Conservation (phyloP, 768 basidiomycete species). For the Collybia nuda region DNA sequence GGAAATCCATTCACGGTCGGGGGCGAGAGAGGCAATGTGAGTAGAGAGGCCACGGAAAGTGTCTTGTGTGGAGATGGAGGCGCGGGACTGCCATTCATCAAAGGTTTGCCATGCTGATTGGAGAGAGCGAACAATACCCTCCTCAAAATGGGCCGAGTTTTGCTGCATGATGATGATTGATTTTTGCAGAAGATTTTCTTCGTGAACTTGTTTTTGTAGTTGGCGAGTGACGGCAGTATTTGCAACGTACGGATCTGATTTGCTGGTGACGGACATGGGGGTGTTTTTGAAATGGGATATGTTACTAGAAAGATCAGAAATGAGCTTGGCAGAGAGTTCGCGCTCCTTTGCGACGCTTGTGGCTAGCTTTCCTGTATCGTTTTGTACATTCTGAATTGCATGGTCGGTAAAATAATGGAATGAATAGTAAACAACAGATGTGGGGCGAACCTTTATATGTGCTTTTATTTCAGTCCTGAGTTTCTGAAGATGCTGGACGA, state of each 20-base stretch:
- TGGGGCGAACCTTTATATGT: constrained; percentile 77
- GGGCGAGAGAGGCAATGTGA: constrained; percentile 75
- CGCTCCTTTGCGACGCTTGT: constrained; percentile 91
- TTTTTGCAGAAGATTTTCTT: constrained; percentile 98
- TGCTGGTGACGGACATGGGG: constrained; percentile 79
- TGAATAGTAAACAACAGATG: background rate
- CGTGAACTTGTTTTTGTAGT: constrained; percentile 89
- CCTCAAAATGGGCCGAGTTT: constrained; percentile 95
- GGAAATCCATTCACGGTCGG: constrained; percentile 93
- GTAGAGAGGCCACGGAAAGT: constrained; percentile 70
- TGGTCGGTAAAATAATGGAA: background rate
- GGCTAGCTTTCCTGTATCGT: constrained; percentile 92
- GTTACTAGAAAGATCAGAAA: constrained; percentile 83
- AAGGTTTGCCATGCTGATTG: constrained; percentile 98
- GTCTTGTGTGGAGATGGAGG: constrained; percentile 69
- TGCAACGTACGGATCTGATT: constrained; percentile 77
- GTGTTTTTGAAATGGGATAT: constrained; percentile 96
- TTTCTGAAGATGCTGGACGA: constrained; percentile 97
- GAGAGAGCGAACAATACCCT: constrained; percentile 91
- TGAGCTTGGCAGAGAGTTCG: constrained; percentile 79
- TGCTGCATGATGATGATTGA: constrained; percentile 98
- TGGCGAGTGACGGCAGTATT: constrained; percentile 77
- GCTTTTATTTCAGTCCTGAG: constrained; percentile 91
- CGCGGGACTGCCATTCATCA: constrained; percentile 90
- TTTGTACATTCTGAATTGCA: constrained; percentile 78